Base-by-base conservation (phyloP, 2,329 filamentous ascomycete genomes). In the Fusarium decemcellulare region DNA sequence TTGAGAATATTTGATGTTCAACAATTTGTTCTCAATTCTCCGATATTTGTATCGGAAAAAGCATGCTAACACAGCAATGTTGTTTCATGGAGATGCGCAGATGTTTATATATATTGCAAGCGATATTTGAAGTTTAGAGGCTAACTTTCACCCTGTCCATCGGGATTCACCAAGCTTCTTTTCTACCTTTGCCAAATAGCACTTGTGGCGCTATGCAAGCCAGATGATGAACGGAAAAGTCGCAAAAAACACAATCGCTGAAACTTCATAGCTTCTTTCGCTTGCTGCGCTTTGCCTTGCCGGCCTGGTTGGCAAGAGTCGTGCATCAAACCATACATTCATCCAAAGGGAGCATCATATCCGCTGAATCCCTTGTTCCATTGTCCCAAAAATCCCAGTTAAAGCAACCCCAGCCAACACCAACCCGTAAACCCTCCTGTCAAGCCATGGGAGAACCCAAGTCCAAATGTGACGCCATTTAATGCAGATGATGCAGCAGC, bases 401-500 rank as follows among this genome's bases (percentile, higher is more conserved):
- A 70, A 70, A 71, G 67, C 67, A 70, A 70, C 51, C 70, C 71
- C 58, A 67, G 61, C 64, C 66, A 75, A 74, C 73, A 72, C 73
- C 67, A 50, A 50, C 52, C 57, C 57, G 47, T 59, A 46, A 58
- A 44, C 42, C 54, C 52, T 48, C 65, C 62, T 57, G 52, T 43
- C 50, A 65, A 64, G 65, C 73, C 61, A 67, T 56, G 70, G 71
- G 67, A 72, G 63, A 62, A 61, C 68, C 48, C 63, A 58, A 72
- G 65, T 67, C 56, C 70, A 74, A 62, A 71, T 74, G 59, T 67
- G 72, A 75, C 75, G 75, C 75, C 75, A 63, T 57, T 73, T 69
- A 74, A 76, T 76, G 74, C 71, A 73, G 58, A 75, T 75, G 61
- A 74, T 72, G 73, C 65, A 58, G 56, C 63, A 71, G 61, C 65